Evolutionary conservation across 257 asterid species (phyloP).

Genomic region (Solanum neorickii): DNA sequence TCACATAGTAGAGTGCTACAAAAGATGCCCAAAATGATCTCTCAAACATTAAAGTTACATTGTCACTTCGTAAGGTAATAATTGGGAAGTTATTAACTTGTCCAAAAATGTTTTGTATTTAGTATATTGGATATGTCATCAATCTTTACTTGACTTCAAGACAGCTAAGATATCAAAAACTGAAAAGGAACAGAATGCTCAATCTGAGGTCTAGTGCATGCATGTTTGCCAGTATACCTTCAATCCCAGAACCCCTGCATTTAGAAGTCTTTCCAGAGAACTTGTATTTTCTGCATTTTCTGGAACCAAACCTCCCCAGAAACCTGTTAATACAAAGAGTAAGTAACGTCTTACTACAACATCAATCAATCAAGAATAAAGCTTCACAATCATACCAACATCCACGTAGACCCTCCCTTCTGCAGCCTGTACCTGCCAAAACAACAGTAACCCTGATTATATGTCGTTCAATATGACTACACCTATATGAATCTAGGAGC

Average conservation of each 20-base stretch:
- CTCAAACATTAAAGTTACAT: neutral
- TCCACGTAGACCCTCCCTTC: slow-evolving; percentile 75
- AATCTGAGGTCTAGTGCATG: neutral
- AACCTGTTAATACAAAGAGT: slow-evolving; percentile 37
- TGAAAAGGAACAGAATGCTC: neutral
- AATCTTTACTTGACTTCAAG: neutral
- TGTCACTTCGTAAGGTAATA: neutral
- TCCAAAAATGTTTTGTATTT: neutral
- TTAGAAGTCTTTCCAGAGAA: slow-evolving; percentile 66
- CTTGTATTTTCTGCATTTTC: slow-evolving; percentile 78
- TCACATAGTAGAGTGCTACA: neutral
- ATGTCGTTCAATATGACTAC: neutral
- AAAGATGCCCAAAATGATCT: neutral
- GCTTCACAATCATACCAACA: slow-evolving; percentile 50
- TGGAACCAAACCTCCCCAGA: slow-evolving; percentile 99
- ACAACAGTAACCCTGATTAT: neutral
- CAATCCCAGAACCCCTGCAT: slow-evolving; percentile 93
- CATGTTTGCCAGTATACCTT: slow-evolving; percentile 41
- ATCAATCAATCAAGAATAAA: neutral
- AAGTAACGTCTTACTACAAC: neutral
- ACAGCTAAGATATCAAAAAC: neutral
- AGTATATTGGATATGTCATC: neutral
- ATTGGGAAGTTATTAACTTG: neutral
- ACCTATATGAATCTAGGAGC: neutral
- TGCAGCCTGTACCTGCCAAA: slow-evolving; percentile 61